Evolutionary conservation across 108 stramenopile genomes (phyloP).

Genomic region (Ochromonas danica): DNA sequence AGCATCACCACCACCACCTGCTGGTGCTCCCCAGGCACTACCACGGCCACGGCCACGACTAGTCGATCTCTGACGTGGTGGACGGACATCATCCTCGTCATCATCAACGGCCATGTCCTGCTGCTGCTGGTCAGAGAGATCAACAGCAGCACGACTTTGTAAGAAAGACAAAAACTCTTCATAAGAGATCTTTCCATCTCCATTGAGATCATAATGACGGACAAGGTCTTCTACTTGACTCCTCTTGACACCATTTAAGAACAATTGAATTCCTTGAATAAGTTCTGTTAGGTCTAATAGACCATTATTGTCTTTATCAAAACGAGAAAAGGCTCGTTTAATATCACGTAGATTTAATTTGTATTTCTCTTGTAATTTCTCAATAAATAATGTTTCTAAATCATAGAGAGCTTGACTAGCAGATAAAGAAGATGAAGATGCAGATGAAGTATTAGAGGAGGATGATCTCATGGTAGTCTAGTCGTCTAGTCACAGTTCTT

Average conservation of each 20-base stretch:
- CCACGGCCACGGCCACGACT: too few relatives aligned
- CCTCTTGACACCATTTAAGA: constrained; percentile 18
- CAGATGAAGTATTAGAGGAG: neutral
- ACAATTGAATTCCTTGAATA: constrained; percentile 2
- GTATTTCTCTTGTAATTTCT: constrained; percentile 35
- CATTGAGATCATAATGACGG: constrained; percentile 7
- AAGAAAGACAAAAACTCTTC: constrained; percentile 4
- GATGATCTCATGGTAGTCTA: too few relatives aligned
- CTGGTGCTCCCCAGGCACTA: too few relatives aligned
- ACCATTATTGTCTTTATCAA: constrained; percentile 27
- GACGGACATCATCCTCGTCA: neutral
- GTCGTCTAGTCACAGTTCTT: too few relatives aligned
- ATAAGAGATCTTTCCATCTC: constrained; percentile 23
- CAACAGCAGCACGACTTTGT: neutral
- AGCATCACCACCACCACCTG: too few relatives aligned
- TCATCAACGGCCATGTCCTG: too few relatives aligned
- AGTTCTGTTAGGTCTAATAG: constrained; percentile 12
- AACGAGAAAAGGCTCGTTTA: constrained; percentile 32
- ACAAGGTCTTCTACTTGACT: neutral
- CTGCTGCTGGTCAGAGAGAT: too few relatives aligned
- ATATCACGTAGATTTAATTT: constrained; percentile 31
- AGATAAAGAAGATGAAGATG: neutral
- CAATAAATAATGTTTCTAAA: constrained; percentile 26
- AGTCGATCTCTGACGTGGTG: too few relatives aligned
- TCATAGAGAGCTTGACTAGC: neutral